phyloP scores from a whole-genome alignment of 441 rosid genomes.

The Eruca vesicaria region DNA sequence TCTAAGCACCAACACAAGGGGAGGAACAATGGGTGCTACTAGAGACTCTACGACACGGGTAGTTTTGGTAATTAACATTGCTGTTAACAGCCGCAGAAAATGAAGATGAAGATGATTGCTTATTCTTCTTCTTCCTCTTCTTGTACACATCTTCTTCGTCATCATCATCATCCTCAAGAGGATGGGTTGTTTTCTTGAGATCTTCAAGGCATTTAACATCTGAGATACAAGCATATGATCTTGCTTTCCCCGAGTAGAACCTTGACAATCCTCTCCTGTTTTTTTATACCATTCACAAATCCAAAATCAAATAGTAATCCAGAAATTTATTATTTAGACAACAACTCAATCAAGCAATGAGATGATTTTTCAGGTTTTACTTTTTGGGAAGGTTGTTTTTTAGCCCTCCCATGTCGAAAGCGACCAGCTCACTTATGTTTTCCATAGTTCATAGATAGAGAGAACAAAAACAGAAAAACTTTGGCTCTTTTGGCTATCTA shows the following conservation, averaged over 20 bases:
- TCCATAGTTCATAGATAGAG: conserved; percentile 42
- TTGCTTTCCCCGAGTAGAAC: conserved; percentile 69
- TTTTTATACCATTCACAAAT: background rate
- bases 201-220: conserved; percentile 69
- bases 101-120: conserved; percentile 39
- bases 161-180: conserved; percentile 17
- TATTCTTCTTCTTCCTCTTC: conserved; percentile 60
- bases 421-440: conserved; percentile 34
- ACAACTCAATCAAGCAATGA: background rate
- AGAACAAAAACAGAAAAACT: background rate
- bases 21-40: conserved; percentile 41
- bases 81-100: conserved; percentile 28
- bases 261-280: conserved; percentile 72
- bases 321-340: background rate
- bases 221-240: conserved; percentile 63
- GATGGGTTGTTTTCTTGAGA: conserved; percentile 50
- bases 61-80: conserved; percentile 36
- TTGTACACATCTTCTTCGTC: conserved; percentile 16
- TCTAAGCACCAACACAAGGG: conserved; percentile 46
- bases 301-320: background rate
- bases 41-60: conserved; percentile 50
- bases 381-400: conserved; percentile 59
- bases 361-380: conserved; percentile 25
- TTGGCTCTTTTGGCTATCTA: background rate
- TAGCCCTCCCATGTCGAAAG: conserved; percentile 56